Base-by-base conservation (phyloP, 371 early-diverging fungal species). In the Rhizopus delemar region DNA sequence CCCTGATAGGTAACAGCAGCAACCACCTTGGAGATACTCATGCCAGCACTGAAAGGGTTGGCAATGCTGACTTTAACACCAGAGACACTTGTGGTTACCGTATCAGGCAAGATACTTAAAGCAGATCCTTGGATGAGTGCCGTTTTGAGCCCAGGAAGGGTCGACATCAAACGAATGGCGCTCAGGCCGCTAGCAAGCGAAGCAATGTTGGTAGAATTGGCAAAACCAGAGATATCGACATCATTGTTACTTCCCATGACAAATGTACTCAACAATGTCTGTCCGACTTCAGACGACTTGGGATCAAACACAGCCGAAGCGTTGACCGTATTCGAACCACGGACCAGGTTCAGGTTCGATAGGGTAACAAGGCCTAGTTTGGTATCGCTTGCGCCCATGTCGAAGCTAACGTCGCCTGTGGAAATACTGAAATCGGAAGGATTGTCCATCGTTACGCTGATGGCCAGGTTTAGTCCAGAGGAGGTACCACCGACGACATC, bases 401-500 rank as follows among this genome's bases (percentile, higher is more conserved):
- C 68, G 48, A 83, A 72, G 38, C 51, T 56, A 22, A 83, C 74
- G 55, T 85, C 71, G 52, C 82, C 81, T 49, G 79, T 75, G 31
- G 74, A 46, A 57, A 87, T 87, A 8, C 74, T 67, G 41, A 86
- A 76, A 52, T 66, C 71, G 12, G 81, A 76, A 15, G 86, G 87
- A 61, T 85, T 87, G 57, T 43, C 55, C 76, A 87, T 78, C 53
- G 82, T 69, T 46, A 78, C 71, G 55, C 71, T 69, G 50, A 85
- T 77, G 31, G 75, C 66, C 51, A 87, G 68, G 36, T 74, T 63
- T 41, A 87, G 69, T 46, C 71, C 64, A 0, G 71, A 63, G 28
- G 71, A 31, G 3, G 73, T 60, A 41, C 87, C 87, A 50, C 83
- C 86, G n/a, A 68, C 73, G 41, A 87, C 83, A 48, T 80, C 80